Base-by-base conservation (phyloP, 331 rosid species). In the Cydonia oblonga region DNA sequence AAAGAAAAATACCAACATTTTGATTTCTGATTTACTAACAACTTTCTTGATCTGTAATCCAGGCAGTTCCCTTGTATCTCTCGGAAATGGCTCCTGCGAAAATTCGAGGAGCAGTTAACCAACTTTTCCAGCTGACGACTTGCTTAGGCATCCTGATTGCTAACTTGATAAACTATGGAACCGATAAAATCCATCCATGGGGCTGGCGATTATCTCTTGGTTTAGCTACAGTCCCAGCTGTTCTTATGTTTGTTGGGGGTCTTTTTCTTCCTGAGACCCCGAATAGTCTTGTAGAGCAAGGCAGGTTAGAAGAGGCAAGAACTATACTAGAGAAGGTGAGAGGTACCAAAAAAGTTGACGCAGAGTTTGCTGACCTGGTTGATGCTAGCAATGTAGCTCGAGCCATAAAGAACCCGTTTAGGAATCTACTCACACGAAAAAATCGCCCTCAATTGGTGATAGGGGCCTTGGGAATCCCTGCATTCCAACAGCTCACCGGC, bases 131-230 rank as follows among this genome's bases (percentile, higher is more conserved):
- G 80, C 75, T 93, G 72, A 93, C 98, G 53, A 89, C 98, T 14
- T 93, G 97, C 81, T 72, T 85, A 63, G 98, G 98, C 40, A 87
- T 93, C 46, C 68, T 93, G 42, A 12, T 88, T 40, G 98, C 98
- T 15, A 93, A 89, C 78, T 76, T 89, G 10, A 88, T 89, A 75
- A 93, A 93, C 59, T 93, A 93, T 49, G 89, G 93, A 33, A 91
- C 98, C 3, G 75, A 85, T 2, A 86, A 88, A 73, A 76, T 93
- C 32, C 98, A 93, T 83, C 98, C 96, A 7, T 72, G 93, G 86
- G 98, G 98, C 9, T 93, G 98, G 98, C 85, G 97, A 77, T 77
- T 93, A 42, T 93, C 98, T 5, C 89, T 93, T 69, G 97, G 98
- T 60, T 81, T 93, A 80, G 97, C 98, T 23, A 87, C 84, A 29